A percentile compares a stretch with the other conserved stretches of the same genome.
Evolutionary conservation across 2,329 filamentous ascomycete species (phyloP).

Genomic region (Elsinoe perseae): DNA sequence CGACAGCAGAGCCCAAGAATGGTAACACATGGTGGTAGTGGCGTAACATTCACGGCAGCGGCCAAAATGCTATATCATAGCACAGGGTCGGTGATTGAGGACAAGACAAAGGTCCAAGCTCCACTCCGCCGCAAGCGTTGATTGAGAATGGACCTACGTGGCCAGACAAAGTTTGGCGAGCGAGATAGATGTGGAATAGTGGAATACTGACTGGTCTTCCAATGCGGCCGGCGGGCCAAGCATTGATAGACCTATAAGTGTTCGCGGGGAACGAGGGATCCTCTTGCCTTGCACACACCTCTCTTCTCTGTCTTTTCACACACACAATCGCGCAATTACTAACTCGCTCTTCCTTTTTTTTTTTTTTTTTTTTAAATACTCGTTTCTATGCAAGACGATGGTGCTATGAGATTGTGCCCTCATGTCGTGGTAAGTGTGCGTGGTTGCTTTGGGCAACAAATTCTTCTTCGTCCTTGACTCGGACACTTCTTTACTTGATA

Average conservation of each 20-base stretch:
- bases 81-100: background rate
- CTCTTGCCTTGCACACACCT: conserved; percentile 12
- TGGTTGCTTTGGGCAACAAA: no score
- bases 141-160: background rate
- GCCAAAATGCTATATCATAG: background rate
- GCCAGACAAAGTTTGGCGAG: background rate
- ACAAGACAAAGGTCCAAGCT: background rate
- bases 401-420: no score
- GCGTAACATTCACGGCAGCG: background rate
- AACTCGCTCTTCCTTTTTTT: no score
- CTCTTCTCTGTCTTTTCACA: conserved; percentile 13
- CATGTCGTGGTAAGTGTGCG: no score
- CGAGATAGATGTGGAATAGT: background rate
- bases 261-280: background rate
- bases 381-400: no score
- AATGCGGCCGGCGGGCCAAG: no score
- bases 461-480: background rate
- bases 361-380: no score
- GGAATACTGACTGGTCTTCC: no score
- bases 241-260: background rate
- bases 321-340: background rate
- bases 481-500: conserved; percentile 5
- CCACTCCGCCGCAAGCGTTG: background rate
- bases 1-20: conserved; percentile 1
- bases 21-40: background rate